Conservation (phyloP, 495 filamentous ascomycete species). For the Penicillium paxilli region DNA sequence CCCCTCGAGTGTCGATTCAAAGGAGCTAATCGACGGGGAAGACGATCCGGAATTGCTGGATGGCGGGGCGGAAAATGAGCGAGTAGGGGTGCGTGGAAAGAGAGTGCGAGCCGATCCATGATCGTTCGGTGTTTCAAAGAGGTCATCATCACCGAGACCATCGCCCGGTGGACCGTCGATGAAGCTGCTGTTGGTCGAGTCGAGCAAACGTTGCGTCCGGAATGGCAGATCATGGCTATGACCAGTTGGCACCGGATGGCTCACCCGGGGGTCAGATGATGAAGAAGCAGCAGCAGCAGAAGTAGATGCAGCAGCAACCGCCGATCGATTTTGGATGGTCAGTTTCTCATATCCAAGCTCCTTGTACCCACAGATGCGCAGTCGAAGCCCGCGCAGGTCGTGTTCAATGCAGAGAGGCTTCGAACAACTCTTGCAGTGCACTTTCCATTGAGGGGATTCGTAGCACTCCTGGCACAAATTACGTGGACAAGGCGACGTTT, state of each 20-base stretch:
- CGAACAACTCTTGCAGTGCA: constrained; percentile 57
- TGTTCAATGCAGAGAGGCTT: constrained; percentile 62
- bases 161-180: constrained; percentile 38
- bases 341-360: constrained; percentile 56
- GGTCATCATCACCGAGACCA: constrained; percentile 20
- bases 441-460: constrained; percentile 58
- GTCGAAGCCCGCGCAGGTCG: constrained; percentile 59
- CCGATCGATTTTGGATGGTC: constrained; percentile 33
- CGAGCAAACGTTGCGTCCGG: constrained; percentile 30
- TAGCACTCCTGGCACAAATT: constrained; percentile 62
- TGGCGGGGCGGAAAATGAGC: constrained; percentile 36
- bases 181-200: constrained; percentile 44
- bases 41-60: constrained; percentile 44
- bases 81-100: constrained; percentile 22
- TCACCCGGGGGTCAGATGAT: constrained; percentile 7
- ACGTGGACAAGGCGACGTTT: constrained; percentile 54
- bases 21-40: constrained; percentile 40
- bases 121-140: constrained; percentile 14
- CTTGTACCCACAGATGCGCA: constrained; percentile 59
- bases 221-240: constrained; percentile 36
- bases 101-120: constrained; percentile 13
- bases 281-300: constrained; percentile 9
- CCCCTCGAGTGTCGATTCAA: constrained; percentile 37
- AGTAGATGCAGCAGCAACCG: constrained; percentile 7
- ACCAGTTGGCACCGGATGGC: constrained; percentile 6